Conservation (phyloP, 352 stramenopile species). For the Globisporangium spiculum region DNA sequence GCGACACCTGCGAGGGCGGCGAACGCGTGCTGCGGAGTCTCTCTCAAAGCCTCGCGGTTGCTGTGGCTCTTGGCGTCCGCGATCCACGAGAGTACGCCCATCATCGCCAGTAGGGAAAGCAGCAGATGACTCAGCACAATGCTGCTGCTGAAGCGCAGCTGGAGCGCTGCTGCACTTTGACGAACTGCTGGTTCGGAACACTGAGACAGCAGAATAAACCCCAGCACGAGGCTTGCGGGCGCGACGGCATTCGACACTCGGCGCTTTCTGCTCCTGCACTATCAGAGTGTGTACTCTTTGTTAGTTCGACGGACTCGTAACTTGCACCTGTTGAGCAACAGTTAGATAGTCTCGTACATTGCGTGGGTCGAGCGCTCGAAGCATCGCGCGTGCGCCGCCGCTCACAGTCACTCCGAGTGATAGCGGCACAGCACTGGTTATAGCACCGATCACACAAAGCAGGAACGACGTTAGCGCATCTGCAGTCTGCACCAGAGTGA, state of each 20-base stretch:
- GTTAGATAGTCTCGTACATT: conserved; percentile 5
- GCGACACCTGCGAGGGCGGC: conserved; percentile 26
- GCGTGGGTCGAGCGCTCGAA: not conserved
- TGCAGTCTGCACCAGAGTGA: not conserved
- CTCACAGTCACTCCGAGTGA: conserved; percentile 16
- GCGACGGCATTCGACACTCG: not conserved
- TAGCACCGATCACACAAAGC: not conserved
- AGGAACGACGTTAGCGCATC: not conserved
- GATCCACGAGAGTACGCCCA: conserved; percentile 23
- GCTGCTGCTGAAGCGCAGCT: conserved; percentile 13
- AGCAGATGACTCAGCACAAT: conserved; percentile 18
- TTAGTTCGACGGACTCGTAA: not conserved
- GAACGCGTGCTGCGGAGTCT: conserved; percentile 15
- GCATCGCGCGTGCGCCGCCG: conserved; percentile 9
- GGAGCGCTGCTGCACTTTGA: not conserved
- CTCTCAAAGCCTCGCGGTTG: not conserved
- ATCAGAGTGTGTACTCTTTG: not conserved
- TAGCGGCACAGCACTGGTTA: conserved; percentile 19
- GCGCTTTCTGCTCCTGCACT: conserved; percentile 9
- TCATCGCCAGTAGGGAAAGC: conserved; percentile 18
- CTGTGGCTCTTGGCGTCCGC: conserved; percentile 8
- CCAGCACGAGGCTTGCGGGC: conserved; percentile 6
- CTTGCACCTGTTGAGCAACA: not conserved
- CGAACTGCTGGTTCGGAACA: not conserved
- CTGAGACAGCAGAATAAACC: conserved; percentile 1